Base-by-base conservation (phyloP, 2,329 filamentous ascomycete species). In the Penicillium sp. region DNA sequence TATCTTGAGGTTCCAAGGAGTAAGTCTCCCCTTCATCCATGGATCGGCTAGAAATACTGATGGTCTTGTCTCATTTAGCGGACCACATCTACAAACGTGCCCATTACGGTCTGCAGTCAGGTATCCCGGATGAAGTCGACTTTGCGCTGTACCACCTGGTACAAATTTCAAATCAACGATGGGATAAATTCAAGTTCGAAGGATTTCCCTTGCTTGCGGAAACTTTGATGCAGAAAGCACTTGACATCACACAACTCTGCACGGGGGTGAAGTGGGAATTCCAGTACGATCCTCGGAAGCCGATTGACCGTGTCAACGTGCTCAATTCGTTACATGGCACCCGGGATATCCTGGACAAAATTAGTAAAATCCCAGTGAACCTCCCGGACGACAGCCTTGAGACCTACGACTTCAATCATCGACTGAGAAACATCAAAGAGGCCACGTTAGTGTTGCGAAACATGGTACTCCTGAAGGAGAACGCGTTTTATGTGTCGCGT, bases 151-250 rank as follows among this genome's bases (percentile, higher is more conserved):
- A 95, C 61, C 91, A 97, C 61, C 73, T 97, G 4, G 89, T 97
- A 52, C 95, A 95, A 66, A 96, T 97, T 26, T 96, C 90, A 0
- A 93, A 85, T 63, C 90, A 97, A 68, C 81, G 90, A 38, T 91
- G 91, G 40, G 93, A 97, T 66, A 95, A 95, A 69, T 96, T 95
- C 71, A 86, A 88, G 53, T 96, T 97, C 58, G 89, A 95, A 60
- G 87, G 88, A 5, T 97, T 96, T 59, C 85, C 87, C 1, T 84
- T 88, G 9, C 77, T 98, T 26, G 88, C 88, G 0, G 93, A 97
- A 68, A 87, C 87, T 3, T 77, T 98, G 9, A 82, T 95, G 48
- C 85, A 89, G 53, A 94, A 94, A 64, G 83, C 86, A 2, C 75
- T 96, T 43, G 82, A 90, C 54, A 78, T 95, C 35, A 85, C 85